Evolutionary conservation across 2,329 filamentous ascomycete genomes (phyloP).

Genomic region (Didymella segeticola): DNA sequence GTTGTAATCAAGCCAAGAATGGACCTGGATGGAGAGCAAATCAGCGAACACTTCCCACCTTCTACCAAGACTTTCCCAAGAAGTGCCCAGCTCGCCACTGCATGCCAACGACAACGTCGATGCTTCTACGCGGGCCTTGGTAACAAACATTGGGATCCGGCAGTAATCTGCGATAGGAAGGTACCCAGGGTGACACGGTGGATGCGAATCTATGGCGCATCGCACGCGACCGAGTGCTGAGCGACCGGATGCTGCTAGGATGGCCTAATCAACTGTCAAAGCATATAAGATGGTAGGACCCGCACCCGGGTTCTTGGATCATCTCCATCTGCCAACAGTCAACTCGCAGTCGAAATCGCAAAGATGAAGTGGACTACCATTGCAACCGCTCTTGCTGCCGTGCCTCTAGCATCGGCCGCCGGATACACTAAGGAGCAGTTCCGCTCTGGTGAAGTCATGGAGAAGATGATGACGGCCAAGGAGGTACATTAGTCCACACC

Average conservation of each 20-base stretch:
- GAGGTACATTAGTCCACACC: slow-evolving; percentile 27
- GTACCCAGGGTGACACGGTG: slow-evolving; percentile 23
- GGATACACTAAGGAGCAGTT: slow-evolving; percentile 40
- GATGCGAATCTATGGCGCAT: slow-evolving; percentile 24
- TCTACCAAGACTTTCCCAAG: slow-evolving; percentile 28
- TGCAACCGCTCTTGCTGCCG: slow-evolving; percentile 34
- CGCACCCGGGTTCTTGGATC: slow-evolving; percentile 22
- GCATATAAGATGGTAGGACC: slow-evolving; percentile 24
- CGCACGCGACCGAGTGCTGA: slow-evolving; percentile 21
- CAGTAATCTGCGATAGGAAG: slow-evolving; percentile 44
- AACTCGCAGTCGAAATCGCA: slow-evolving; percentile 28
- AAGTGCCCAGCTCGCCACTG: slow-evolving; percentile 25
- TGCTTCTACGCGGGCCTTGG: slow-evolving; percentile 29
- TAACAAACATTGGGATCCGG: slow-evolving; percentile 40
- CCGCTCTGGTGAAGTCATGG: slow-evolving; percentile 44
- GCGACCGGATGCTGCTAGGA: slow-evolving; percentile 8
- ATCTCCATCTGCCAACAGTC: slow-evolving; percentile 31
- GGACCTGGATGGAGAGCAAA: slow-evolving; percentile 19
- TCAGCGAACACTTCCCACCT: slow-evolving; percentile 11
- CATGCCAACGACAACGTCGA: slow-evolving; percentile 22
- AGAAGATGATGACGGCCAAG: slow-evolving; percentile 44
- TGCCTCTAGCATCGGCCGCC: slow-evolving; percentile 41
- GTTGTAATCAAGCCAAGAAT: slow-evolving; percentile 28
- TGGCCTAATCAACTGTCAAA: slow-evolving; percentile 1
- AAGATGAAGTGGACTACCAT: slow-evolving; percentile 45